Percentiles rank a stretch among this genome's conserved stretches.
Conservation (phyloP, 2,329 filamentous ascomycete genomes). For the Pseudopyricularia javanii region DNA sequence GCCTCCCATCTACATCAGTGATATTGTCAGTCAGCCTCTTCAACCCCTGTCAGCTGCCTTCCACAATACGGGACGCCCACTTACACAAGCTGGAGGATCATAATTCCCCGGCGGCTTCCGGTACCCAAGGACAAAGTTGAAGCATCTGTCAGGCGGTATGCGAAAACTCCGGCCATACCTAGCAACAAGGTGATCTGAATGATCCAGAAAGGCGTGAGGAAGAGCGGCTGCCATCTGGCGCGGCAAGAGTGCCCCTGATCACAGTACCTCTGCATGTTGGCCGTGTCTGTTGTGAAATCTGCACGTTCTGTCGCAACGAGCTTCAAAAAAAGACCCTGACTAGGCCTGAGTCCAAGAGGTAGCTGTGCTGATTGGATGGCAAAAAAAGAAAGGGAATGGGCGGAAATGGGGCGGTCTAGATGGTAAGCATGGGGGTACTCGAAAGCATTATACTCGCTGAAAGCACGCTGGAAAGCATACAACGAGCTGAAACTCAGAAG, state of each 20-base stretch:
- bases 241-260: constrained; percentile 39
- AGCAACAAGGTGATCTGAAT: constrained; percentile 33
- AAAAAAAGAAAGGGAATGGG: not conserved
- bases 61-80: constrained; percentile 11
- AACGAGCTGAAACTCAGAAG: not conserved
- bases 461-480: not conserved
- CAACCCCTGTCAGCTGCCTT: not conserved
- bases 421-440: not conserved
- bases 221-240: constrained; percentile 33
- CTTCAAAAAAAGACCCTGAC: not conserved
- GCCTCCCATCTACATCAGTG: constrained; percentile 33
- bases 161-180: constrained; percentile 36
- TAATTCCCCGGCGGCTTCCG: constrained; percentile 22
- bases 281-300: not conserved
- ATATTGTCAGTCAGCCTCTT: not conserved
- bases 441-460: not conserved
- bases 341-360: not conserved
- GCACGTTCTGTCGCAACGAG: not conserved
- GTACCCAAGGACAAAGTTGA: constrained; percentile 27
- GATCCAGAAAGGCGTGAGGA: constrained; percentile 38
- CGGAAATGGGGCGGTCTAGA: not conserved
- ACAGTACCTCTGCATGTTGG: constrained; percentile 20
- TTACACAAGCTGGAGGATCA: constrained; percentile 38
- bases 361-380: not conserved
- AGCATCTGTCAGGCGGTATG: constrained; percentile 37